Base-by-base conservation (phyloP, 176 grass and related monocot genomes). In the Avena atlantica region DNA sequence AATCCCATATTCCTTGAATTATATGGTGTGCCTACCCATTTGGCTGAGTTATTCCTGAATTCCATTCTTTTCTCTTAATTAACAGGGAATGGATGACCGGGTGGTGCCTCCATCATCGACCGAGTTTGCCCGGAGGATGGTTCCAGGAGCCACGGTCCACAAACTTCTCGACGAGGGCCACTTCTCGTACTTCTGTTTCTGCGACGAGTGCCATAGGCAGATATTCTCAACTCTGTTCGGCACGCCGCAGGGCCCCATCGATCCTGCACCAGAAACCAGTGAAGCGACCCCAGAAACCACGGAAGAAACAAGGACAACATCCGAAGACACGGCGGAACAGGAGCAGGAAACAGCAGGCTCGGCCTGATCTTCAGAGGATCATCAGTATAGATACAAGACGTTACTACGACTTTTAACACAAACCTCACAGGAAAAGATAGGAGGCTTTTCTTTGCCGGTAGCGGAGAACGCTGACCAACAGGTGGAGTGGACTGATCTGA, bases 181-280 rank as follows among this genome's bases (percentile, higher is more conserved):
- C 66, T 96, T 96, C 86, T 99, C 97, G 6, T 99, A 96, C 85
- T 99, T 98, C 84, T 94, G 90, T 59, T 98, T 96, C 70, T 98
- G 94, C 29, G 89, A 96, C 40, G 90, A 98, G 50, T 98, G 97
- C 79, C 97, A 98, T 76, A 88, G 94, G 82, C 97, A 98, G 71
- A 93, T 98, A 76, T 94, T 98, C 45, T 98, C 97, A 60, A 96
- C 94, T 20, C 92, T 98, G 76, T 94, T 98, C n/a, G 97, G 97
- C 48, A 85, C 91, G 56, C 97, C 97, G 31, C 90, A 89, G 87
- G 97, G 97, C 16, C 92, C 97, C 16, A 89, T 93, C 59, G 8
- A 68, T 11, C 74, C 40, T 63, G 61, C 4, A 6, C 79, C 25
- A 3, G 85, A 94, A 76, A 42, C 58, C 14, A 79, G 44, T 17